These are phyloP conservation scores for Fusarium nematophilum DNA, from an alignment of 2,329 filamentous ascomycete genomes.

Conservation along the genomic window DNA sequence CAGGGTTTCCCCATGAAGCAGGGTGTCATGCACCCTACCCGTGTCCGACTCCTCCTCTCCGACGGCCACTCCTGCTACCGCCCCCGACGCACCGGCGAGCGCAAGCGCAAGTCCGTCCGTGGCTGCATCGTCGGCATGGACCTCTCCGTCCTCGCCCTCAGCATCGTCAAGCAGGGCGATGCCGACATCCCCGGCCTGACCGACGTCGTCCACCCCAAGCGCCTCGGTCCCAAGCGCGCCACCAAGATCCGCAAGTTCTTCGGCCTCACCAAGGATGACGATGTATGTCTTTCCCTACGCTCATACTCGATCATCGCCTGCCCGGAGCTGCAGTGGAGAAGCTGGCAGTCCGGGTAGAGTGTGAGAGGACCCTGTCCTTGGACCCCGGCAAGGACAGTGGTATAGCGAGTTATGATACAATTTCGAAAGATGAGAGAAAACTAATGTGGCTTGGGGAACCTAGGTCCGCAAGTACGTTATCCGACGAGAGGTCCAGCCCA, in stretches of 20 bases:
- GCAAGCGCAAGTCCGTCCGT: conserved; percentile 99
- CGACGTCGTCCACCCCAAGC: conserved; percentile 98
- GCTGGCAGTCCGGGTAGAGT: conserved; percentile 66
- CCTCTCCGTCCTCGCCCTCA: conserved; percentile 92
- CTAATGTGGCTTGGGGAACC: conserved; percentile 53
- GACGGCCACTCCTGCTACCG: conserved; percentile 99
- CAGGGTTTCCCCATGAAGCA: conserved; percentile 99
- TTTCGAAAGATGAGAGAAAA: conserved; percentile 37
- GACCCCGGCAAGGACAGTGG: conserved; percentile 28
- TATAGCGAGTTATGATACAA: conserved; percentile 38
- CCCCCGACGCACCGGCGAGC: conserved; percentile 95
- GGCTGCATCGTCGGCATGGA: conserved; percentile 99
- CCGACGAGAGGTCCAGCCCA: conserved; percentile 95
- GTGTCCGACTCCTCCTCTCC: conserved; percentile 95
- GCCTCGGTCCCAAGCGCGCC: conserved; percentile 98
- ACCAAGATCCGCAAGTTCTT: conserved; percentile 99
- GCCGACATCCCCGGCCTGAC: conserved; percentile 93
- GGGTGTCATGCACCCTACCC: conserved; percentile 98
- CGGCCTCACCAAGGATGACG: conserved; percentile 99
- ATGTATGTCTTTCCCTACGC: conserved; percentile 82
- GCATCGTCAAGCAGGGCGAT: conserved; percentile 98
- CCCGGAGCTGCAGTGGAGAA: conserved; percentile 63
- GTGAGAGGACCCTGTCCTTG: conserved; percentile 60
- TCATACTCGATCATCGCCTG: conserved; percentile 75
- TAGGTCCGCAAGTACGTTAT: conserved; percentile 99